phyloP scores from a whole-genome alignment of 2,329 filamentous ascomycete species.

The Pseudogymnoascus sp. region DNA sequence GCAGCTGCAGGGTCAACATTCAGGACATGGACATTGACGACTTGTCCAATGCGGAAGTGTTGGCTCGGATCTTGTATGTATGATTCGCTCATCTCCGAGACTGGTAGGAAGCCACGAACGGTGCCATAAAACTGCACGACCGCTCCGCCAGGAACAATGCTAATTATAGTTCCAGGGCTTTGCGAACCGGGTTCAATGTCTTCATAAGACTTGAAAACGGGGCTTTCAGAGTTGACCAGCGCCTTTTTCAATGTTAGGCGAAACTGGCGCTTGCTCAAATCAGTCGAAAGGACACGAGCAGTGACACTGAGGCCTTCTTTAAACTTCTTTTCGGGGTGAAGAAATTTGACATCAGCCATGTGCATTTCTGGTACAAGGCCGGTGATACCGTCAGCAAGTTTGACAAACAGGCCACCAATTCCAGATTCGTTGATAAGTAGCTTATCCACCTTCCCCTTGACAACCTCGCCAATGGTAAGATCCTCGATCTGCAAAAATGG shows the following conservation, averaged over 20 bases:
- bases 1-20: slow-evolving; percentile 63
- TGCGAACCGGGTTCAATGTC: slow-evolving; percentile 66
- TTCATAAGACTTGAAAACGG: slow-evolving; percentile 71
- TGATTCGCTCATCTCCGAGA: slow-evolving; percentile 96
- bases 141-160: slow-evolving; percentile 68
- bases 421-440: slow-evolving; percentile 71
- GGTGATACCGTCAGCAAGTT: slow-evolving; percentile 75
- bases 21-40: slow-evolving; percentile 82
- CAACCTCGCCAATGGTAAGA: slow-evolving; percentile 68
- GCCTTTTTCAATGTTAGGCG: slow-evolving; percentile 91
- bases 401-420: slow-evolving; percentile 71
- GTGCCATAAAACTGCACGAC: slow-evolving; percentile 86
- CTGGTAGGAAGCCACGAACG: slow-evolving; percentile 78
- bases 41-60: slow-evolving; percentile 85
- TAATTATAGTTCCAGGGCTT: slow-evolving; percentile 79
- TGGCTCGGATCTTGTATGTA: slow-evolving; percentile 83
- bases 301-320: slow-evolving; percentile 77
- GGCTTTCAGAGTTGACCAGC: slow-evolving; percentile 77
- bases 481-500: slow-evolving; percentile 89
- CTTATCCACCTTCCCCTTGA: slow-evolving; percentile 78
- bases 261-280: slow-evolving; percentile 67
- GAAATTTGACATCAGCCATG: slow-evolving; percentile 75
- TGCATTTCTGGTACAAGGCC: slow-evolving; percentile 87
- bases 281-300: slow-evolving; percentile 73
- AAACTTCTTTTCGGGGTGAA: slow-evolving; percentile 95